Evolutionary conservation across 768 basidiomycete genomes (phyloP).

Genomic region (Favolaschia claudopus): DNA sequence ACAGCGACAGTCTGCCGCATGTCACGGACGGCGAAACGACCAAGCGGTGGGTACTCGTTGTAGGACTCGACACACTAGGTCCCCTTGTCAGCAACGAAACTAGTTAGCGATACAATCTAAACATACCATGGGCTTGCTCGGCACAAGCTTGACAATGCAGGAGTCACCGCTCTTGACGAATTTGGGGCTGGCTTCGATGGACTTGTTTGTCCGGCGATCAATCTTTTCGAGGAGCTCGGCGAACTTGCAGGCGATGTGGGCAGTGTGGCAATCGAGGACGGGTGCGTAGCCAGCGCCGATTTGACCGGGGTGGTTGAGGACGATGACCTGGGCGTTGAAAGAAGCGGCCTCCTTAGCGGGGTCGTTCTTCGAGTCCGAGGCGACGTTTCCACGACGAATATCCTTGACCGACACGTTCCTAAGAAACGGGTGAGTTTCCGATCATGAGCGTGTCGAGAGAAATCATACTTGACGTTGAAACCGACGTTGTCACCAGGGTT

Average conservation of each 20-base stretch:
- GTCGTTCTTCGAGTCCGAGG: conserved; percentile 99
- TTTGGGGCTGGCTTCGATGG: conserved; percentile 88
- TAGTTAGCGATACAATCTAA: neutral
- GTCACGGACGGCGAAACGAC: conserved; percentile 99
- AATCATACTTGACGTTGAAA: conserved; percentile 93
- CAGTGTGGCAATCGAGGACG: conserved; percentile 99
- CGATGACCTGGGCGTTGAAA: conserved; percentile 99
- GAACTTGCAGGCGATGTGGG: conserved; percentile 99
- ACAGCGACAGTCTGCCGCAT: conserved; percentile 99
- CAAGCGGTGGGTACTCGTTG: conserved; percentile 98
- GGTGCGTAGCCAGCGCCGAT: conserved; percentile 99
- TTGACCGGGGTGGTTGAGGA: conserved; percentile 99
- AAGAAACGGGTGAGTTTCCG: conserved; percentile 5
- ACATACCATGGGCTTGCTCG: conserved; percentile 90
- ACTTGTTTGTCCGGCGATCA: conserved; percentile 97
- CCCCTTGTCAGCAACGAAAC: conserved; percentile 33
- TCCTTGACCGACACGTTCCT: conserved; percentile 99
- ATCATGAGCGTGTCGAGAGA: conserved; percentile 16
- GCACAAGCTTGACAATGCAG: conserved; percentile 96
- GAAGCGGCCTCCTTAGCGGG: conserved; percentile 99
- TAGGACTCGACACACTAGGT: conserved; percentile 82
- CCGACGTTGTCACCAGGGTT: conserved; percentile 99
- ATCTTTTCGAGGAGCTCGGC: conserved; percentile 99
- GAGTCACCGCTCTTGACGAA: conserved; percentile 99
- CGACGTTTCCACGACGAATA: conserved; percentile 99